Evolutionary conservation across 306 rosid species (phyloP).

Genomic region (Herpetospermum pedunculosum): DNA sequence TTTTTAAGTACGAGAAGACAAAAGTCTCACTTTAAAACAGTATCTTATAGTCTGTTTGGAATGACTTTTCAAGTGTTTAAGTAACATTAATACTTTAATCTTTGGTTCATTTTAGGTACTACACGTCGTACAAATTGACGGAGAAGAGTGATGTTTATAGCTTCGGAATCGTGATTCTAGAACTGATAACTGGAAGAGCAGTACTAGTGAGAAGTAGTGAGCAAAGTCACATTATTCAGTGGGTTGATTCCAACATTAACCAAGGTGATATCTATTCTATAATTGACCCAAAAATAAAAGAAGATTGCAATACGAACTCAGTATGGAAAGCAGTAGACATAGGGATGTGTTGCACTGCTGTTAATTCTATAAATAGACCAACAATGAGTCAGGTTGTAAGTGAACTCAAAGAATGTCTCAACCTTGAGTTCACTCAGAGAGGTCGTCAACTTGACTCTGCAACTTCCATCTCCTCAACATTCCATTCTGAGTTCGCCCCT

Average conservation of each 20-base stretch:
- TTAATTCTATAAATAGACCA: background rate
- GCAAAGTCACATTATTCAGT: background rate
- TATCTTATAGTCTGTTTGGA: background rate
- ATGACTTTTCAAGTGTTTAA: too few relatives aligned
- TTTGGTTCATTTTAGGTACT: background rate
- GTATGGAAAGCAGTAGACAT: slow-evolving; percentile 6
- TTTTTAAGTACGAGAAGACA: background rate
- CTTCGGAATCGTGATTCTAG: slow-evolving; percentile 3
- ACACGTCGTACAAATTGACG: background rate
- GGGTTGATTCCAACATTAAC: background rate
- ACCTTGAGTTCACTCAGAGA: background rate
- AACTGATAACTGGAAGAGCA: background rate
- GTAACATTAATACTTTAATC: too few relatives aligned
- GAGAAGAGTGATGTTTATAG: slow-evolving; percentile 14
- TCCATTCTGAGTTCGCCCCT: background rate
- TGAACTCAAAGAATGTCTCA: slow-evolving; percentile 2
- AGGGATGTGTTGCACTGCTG: background rate
- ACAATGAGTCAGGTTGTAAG: background rate
- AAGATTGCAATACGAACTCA: background rate
- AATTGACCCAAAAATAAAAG: background rate
- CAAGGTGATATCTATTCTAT: slow-evolving; percentile 3
- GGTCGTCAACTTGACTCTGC: background rate
- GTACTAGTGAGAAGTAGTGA: background rate
- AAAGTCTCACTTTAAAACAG: background rate
- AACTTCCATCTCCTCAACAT: background rate